Evolutionary conservation across 2,329 filamentous ascomycete genomes (phyloP), one percentile per base, ranked within the genome.

Genomic region (Paecilomyces formosus): DNA sequence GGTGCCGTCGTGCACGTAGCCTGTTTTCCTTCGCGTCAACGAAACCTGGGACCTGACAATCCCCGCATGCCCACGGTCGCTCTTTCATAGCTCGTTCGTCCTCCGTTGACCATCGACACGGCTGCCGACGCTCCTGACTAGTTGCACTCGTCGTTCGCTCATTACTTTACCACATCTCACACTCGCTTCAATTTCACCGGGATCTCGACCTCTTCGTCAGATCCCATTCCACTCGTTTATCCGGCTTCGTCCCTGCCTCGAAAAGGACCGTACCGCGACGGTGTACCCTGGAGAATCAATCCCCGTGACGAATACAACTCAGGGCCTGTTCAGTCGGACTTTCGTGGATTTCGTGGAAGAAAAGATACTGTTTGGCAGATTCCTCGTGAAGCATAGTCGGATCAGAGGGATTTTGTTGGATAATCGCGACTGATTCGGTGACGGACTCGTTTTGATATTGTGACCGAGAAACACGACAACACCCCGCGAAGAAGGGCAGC

Each of bases 1-100:
- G 66, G 62, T 70, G 68, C 62, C 66, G 65, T 68, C 63, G 64
- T 69, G 68, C 67, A 66, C 65, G 65, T 70, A 61, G 62, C 60
- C 63, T 61, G 61, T 58, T 59, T 55, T 64, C 60, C 60, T 62
- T 64, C 39, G 56, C 63, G 66, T 68, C 66, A 66, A 68, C 63
- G 61, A 62, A 31, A 59, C 61, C 60, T 64, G 64, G 65, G 65
- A 65, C 58, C 57, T 60, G 62, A 61, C 60, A 65, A 65, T 35
- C 55, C 56, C 59, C 54, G 57, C 60, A 56, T 55, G 55, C 50
- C 53, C 54, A 58, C 53, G 57, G 54, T 54, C 56, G 52, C 33
- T 15, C 33, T 18, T 18, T 49, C 33, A 30, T 28, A 57, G 24
- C 33, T 52, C 22, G 35, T 22, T 28, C 39, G 26, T 56, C 35